These are phyloP conservation scores for Kalanchoe fedtschenkoi DNA, from an alignment of 164 flowering plant species.

Conservation along the genomic window DNA sequence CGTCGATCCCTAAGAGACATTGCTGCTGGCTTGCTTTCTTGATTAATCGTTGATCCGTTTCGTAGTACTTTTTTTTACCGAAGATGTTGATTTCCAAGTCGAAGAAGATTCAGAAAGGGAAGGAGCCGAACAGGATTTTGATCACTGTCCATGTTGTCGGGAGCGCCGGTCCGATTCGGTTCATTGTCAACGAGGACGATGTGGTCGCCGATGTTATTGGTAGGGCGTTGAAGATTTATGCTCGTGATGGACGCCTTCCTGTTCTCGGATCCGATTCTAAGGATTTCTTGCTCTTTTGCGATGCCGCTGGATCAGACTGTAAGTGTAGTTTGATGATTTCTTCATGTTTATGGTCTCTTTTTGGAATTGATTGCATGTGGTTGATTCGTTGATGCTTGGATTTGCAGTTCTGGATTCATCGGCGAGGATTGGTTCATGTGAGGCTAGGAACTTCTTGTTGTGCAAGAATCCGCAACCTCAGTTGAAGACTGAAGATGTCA, in stretches of 20 bases:
- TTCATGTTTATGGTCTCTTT: not conserved
- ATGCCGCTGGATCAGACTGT: slow-evolving; percentile 48
- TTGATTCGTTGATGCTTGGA: no score
- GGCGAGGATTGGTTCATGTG: slow-evolving; percentile 46
- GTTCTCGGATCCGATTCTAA: slow-evolving; percentile 33
- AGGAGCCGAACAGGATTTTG: slow-evolving; percentile 37
- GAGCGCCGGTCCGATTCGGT: slow-evolving; percentile 52
- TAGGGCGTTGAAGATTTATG: slow-evolving; percentile 40
- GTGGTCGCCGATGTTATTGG: slow-evolving; percentile 31
- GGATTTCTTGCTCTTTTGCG: slow-evolving; percentile 42
- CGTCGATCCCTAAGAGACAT: slow-evolving; percentile 57
- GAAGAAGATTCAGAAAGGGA: slow-evolving; percentile 27
- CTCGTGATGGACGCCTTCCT: slow-evolving; percentile 53
- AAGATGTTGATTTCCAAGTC: slow-evolving; percentile 15
- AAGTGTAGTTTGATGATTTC: not conserved
- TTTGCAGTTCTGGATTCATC: slow-evolving; percentile 48
- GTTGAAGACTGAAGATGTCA: slow-evolving; percentile 15
- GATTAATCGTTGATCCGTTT: no score
- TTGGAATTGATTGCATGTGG: no score
- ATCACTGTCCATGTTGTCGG: slow-evolving; percentile 47
- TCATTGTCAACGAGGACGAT: slow-evolving; percentile 38
- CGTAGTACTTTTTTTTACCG: no score
- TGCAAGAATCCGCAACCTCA: no score
- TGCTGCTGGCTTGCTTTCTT: no score
- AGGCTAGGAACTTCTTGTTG: slow-evolving; percentile 54